A percentile compares a stretch with the other conserved stretches of the same genome.
These are phyloP conservation scores for Pittosporum tobira DNA, from an alignment of 129 eudicot genomes.

Conservation along the genomic window DNA sequence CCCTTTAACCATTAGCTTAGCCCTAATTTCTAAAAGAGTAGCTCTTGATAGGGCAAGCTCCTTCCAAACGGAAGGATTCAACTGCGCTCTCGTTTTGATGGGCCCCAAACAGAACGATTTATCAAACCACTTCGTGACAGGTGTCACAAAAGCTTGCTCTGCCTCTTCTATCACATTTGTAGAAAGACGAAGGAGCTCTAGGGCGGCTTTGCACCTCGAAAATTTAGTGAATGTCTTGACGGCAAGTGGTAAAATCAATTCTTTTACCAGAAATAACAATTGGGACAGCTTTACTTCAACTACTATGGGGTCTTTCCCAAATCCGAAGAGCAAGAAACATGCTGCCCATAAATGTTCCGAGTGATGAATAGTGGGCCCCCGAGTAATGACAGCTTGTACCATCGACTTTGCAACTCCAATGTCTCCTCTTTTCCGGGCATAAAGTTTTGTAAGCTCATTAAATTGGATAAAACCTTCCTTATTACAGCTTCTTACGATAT, in stretches of 20 bases:
- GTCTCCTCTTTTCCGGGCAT: slow-evolving; percentile 64
- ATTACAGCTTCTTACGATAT: slow-evolving; percentile 56
- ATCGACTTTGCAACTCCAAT: slow-evolving; percentile 68
- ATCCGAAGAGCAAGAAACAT: slow-evolving; percentile 72
- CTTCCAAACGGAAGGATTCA: slow-evolving; percentile 90
- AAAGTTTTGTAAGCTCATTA: slow-evolving; percentile 60
- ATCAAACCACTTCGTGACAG: slow-evolving; percentile 86
- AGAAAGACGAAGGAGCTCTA: slow-evolving; percentile 76
- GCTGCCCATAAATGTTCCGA: slow-evolving; percentile 89
- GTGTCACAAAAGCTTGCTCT: slow-evolving; percentile 79
- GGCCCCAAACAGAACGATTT: slow-evolving; percentile 88
- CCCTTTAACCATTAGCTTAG: slow-evolving; percentile 88
- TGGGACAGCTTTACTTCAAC: slow-evolving; percentile 73
- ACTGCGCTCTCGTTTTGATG: slow-evolving; percentile 71
- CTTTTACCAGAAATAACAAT: slow-evolving; percentile 59
- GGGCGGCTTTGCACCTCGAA: slow-evolving; percentile 71
- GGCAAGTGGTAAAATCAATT: slow-evolving; percentile 80
- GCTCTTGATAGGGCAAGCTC: slow-evolving; percentile 87
- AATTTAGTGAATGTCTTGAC: slow-evolving; percentile 61
- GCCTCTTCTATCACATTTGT: slow-evolving; percentile 81
- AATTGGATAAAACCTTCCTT: slow-evolving; percentile 67
- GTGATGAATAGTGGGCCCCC: slow-evolving; percentile 42
- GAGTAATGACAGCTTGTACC: slow-evolving; percentile 61
- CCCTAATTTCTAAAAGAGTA: slow-evolving; percentile 81
- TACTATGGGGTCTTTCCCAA: slow-evolving; percentile 62